Conservation (phyloP, 305 asterid genomes). For the Fraxinus dipetala region DNA sequence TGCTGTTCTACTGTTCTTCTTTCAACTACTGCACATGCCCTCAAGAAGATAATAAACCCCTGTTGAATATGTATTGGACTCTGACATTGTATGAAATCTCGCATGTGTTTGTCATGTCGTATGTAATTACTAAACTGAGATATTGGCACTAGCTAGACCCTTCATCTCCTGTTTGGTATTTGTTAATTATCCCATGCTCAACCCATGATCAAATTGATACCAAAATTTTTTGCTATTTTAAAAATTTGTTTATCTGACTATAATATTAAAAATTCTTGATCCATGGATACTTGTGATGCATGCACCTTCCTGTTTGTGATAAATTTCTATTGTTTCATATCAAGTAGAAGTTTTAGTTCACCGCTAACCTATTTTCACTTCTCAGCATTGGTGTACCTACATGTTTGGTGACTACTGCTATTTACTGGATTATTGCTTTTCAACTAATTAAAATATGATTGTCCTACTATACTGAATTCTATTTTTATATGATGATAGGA, state of each 20-base stretch:
- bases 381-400: neutral
- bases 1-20: neutral
- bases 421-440: neutral
- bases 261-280: neutral
- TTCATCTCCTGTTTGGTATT: neutral
- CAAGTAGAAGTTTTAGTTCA: conserved; percentile 8
- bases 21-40: neutral
- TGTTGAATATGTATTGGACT: neutral
- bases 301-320: neutral
- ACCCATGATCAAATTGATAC: neutral
- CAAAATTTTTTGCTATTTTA: neutral
- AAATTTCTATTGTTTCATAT: neutral
- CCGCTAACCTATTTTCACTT: neutral
- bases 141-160: neutral
- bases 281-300: neutral
- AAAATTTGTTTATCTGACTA: neutral
- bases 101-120: neutral
- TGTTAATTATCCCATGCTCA: neutral
- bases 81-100: neutral
- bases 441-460: neutral
- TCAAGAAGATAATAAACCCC: neutral
- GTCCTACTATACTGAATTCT: conserved; percentile 10
- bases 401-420: neutral
- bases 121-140: neutral
- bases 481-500: conserved; percentile 48